Evolutionary conservation across 306 rosid species (phyloP).

Genomic region (Aeschynomene evenia): DNA sequence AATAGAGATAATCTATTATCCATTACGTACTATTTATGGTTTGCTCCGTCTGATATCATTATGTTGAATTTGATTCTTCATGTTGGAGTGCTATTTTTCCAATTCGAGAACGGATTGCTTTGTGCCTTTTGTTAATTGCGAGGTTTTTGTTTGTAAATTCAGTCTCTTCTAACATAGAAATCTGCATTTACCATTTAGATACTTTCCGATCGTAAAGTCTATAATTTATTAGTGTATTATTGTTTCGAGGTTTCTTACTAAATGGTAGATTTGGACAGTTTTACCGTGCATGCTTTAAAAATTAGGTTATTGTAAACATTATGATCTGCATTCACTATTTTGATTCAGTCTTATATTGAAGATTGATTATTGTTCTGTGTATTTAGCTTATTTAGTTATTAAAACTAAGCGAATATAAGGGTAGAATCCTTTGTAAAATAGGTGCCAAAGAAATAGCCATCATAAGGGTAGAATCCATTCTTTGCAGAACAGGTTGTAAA

Average conservation of each 20-base stretch:
- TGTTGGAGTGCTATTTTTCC: no score
- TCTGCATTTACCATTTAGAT: slow-evolving; percentile 8
- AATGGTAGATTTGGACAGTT: slow-evolving; percentile 22
- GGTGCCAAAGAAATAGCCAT: no score
- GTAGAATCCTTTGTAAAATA: no score
- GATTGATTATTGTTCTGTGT: neutral
- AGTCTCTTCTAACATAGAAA: neutral
- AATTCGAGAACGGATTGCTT: no score
- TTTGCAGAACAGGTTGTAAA: no score
- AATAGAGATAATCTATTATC: neutral
- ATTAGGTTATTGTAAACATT: neutral
- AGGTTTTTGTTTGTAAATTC: neutral
- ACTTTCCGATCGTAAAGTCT: neutral
- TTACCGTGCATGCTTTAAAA: neutral
- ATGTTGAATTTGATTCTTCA: slow-evolving; percentile 22
- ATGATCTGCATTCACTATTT: neutral
- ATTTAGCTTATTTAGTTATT: slow-evolving; percentile 9
- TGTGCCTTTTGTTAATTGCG: neutral
- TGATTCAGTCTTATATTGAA: neutral
- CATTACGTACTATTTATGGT: neutral
- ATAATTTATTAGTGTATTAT: neutral
- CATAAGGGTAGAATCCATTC: no score
- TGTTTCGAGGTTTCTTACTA: neutral
- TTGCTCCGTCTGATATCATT: slow-evolving; percentile 16
- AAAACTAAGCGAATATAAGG: no score